These are phyloP conservation scores for Coniosporium tulheliwenetii DNA, from an alignment of 2,329 filamentous ascomycete genomes.

Conservation along the genomic window DNA sequence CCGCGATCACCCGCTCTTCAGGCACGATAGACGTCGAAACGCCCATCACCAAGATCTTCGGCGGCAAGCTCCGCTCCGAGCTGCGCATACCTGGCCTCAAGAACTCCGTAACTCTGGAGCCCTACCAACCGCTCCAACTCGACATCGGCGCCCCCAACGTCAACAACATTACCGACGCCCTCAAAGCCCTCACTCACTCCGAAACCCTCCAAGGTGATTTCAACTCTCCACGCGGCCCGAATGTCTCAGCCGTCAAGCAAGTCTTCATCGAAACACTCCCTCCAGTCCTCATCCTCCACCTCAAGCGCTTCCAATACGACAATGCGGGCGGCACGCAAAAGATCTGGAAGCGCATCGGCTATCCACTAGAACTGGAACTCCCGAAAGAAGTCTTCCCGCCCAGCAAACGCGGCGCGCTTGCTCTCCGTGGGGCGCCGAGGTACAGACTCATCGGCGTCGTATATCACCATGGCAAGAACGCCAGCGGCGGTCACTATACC, in stretches of 20 bases:
- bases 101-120: slow-evolving; percentile 80
- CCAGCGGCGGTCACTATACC: slow-evolving; percentile 91
- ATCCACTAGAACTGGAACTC: slow-evolving; percentile 86
- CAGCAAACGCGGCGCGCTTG: slow-evolving; percentile 50
- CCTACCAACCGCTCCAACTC: slow-evolving; percentile 85
- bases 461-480: slow-evolving; percentile 95
- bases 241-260: slow-evolving; percentile 75
- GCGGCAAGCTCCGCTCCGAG: slow-evolving; percentile 79
- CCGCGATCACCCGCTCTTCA: slow-evolving; percentile 73
- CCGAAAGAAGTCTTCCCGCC: slow-evolving; percentile 78
- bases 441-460: slow-evolving; percentile 83
- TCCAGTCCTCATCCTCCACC: slow-evolving; percentile 79
- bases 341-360: slow-evolving; percentile 96
- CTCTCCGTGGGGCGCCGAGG: slow-evolving; percentile 54
- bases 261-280: slow-evolving; percentile 86
- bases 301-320: slow-evolving; percentile 96
- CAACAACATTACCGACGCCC: slow-evolving; percentile 79
- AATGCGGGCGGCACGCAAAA: slow-evolving; percentile 79
- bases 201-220: slow-evolving; percentile 81
- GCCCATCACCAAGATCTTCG: slow-evolving; percentile 87
- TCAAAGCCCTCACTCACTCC: slow-evolving; percentile 68
- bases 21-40: slow-evolving; percentile 58
- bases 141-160: slow-evolving; percentile 83
- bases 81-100: slow-evolving; percentile 75
- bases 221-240: slow-evolving; percentile 59